phyloP scores from a whole-genome alignment of 75 land plant genomes.

The Cryptomeria japonica region DNA sequence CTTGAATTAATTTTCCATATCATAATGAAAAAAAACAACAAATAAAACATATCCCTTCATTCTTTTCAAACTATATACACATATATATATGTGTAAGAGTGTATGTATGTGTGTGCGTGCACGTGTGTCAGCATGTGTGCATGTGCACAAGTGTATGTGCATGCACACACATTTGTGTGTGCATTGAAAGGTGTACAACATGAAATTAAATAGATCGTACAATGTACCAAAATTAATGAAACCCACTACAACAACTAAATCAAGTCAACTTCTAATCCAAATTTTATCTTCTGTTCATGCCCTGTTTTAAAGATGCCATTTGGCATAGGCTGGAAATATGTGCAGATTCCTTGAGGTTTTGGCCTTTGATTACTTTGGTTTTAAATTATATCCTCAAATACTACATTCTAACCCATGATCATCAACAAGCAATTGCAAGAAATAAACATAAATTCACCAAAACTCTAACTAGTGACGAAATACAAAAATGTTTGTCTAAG shows the following conservation, averaged over 20 bases:
- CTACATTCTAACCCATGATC: slow-evolving; percentile 42
- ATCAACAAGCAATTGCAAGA: slow-evolving; percentile 74
- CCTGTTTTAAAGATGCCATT: too few relatives aligned
- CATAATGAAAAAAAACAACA: neutral
- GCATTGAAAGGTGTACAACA: neutral
- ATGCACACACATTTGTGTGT: neutral
- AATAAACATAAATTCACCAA: too few relatives aligned
- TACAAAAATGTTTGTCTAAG: too few relatives aligned
- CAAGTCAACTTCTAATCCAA: neutral
- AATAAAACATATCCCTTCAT: neutral
- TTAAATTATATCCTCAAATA: slow-evolving; percentile 63
- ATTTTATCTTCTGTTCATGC: neutral
- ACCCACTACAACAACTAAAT: neutral
- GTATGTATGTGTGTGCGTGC: too few relatives aligned
- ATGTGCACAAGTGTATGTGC: too few relatives aligned
- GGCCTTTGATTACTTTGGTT: slow-evolving; percentile 65
- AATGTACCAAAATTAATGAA: neutral
- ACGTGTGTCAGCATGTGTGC: too few relatives aligned
- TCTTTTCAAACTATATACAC: neutral
- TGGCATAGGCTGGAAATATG: too few relatives aligned
- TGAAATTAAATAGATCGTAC: too few relatives aligned
- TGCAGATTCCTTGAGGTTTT: slow-evolving; percentile 44
- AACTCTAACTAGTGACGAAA: too few relatives aligned
- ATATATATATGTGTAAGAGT: too few relatives aligned
- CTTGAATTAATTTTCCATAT: neutral